Evolutionary conservation across 768 basidiomycete genomes (phyloP), one percentile per base, ranked within the genome.

Genomic region (Russula vinacea): DNA sequence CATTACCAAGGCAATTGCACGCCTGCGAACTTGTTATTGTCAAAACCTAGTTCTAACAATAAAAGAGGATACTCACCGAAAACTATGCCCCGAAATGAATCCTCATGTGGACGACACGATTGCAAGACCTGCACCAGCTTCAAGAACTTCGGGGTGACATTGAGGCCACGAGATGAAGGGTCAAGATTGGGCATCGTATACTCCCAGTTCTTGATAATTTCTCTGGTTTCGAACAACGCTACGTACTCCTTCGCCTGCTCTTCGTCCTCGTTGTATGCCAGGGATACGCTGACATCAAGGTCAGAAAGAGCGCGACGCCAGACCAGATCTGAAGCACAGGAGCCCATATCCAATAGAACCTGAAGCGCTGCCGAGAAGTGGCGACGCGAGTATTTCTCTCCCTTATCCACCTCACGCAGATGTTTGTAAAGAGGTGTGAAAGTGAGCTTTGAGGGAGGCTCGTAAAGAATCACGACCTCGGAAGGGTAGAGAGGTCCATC

Each of bases 91-190:
- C 88, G 83, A 70, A 92, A 91, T 5, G 71, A 68, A 56, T 84
- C 80, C 6, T 83, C 83, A 53, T 81, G 78, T 16, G 78, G 74
- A 62, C 78, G 77, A 70, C 81, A 87, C 1, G 81, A 78, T 61
- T 80, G 80, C 47, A 92, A 76, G 50, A 84, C 74, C 53, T 89
- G 81, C 3, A 87, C 75, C 29, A 92, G 71, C 67, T 78, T 81
- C 47, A 80, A 68, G 64, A 91, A 84, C 64, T 92, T 91, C 1
- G 83, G 83, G 0, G 85, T 83, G 19, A 89, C 82, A 69, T 92
- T 92, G 70, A 83, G 85, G 6, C 83, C 79, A 58, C 75, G 74
- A 7, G 87, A 88, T 29, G 76, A 78, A 1, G 79, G 69, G 68
- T 86, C 81, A 9, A 83, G 72, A 62, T 86, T 87, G 14, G 88